phyloP scores from a whole-genome alignment of 2,329 filamentous ascomycete genomes.

The Boeremia lycopersici region DNA sequence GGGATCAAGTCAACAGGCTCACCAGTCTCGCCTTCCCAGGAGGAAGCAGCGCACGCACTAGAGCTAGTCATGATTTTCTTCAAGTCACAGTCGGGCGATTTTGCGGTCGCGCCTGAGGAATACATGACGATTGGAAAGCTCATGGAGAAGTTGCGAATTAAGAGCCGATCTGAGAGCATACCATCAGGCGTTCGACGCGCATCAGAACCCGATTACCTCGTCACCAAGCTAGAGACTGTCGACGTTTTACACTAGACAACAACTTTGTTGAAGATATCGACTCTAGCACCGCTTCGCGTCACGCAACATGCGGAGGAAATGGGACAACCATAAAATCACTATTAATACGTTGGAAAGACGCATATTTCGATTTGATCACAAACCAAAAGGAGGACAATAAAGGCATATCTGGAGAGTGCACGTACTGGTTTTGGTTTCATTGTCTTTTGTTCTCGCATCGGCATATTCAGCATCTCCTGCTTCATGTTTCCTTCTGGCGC shows the following conservation, averaged over 20 bases:
- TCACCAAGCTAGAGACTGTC: slow-evolving; percentile 39
- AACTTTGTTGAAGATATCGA: slow-evolving; percentile 12
- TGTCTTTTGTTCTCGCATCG: slow-evolving; percentile 30
- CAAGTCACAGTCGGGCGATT: slow-evolving; percentile 69
- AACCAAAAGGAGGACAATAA: slow-evolving; percentile 3
- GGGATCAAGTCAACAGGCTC: slow-evolving; percentile 40
- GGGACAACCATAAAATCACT: slow-evolving; percentile 15
- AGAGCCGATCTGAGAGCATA: slow-evolving; percentile 54
- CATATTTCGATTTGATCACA: slow-evolving; percentile 6
- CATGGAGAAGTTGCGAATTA: slow-evolving; percentile 82
- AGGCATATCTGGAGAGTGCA: slow-evolving; percentile 1
- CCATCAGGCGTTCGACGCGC: slow-evolving; percentile 42
- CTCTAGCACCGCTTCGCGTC: slow-evolving; percentile 13
- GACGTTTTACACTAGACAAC: slow-evolving; percentile 36
- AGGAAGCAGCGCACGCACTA: slow-evolving; percentile 82
- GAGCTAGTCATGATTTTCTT: slow-evolving; percentile 84
- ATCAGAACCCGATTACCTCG: slow-evolving; percentile 42
- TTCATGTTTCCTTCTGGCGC: slow-evolving; percentile 11
- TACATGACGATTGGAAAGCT: slow-evolving; percentile 78
- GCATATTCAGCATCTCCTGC: slow-evolving; percentile 34
- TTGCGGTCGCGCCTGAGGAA: slow-evolving; percentile 78
- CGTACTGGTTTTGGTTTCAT: slow-evolving; percentile 17
- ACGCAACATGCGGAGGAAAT: slow-evolving; percentile 10
- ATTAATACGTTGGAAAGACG: slow-evolving; percentile 6
- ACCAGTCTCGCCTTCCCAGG: slow-evolving; percentile 72